Evolutionary conservation across 2,329 filamentous ascomycete genomes (phyloP), one percentile per base, ranked within the genome.

Genomic region (Pseudocercospora eumusae): DNA sequence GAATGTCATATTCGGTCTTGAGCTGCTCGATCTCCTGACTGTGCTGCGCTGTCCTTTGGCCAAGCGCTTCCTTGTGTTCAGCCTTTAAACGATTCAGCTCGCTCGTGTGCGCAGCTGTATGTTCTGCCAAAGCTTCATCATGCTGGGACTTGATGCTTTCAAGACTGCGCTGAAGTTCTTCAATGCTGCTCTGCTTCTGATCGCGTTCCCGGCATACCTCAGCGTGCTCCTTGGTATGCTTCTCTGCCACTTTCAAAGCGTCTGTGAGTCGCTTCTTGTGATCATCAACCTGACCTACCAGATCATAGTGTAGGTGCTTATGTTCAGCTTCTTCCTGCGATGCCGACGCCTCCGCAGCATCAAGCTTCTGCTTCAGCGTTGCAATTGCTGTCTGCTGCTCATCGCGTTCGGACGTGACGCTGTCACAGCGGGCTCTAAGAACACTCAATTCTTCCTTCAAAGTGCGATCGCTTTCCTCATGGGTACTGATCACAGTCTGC

Each of bases 401-500:
- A 13, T 68, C 57, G 23, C 56, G 52, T 13, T 70, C 64, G 13
- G 52, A 57, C 20, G 59, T 60, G 4, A 64, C 28, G 10, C 23
- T 53, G 13, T 66, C 58, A 44, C 65, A 50, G 20, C 61, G 62
- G 11, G 47, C 31, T 36, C 66, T 61, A 2, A 71, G 52, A 8
- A 58, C 57, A 6, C 66, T 56, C n/a, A 69, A 36, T 20, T 73
- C 59, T 20, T 68, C 59, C 27, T 66, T 59, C 21, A 63, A 33
- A 1, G 56, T 47, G 13, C 59, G 56, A 15, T 62, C 61, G 11
- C 54, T 57, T 6, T 56, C 60, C 15, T 49, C 54, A 31, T 64
- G 64, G 21, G 67, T 61, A 10, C 60, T 53, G 23, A 61, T 44
- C 2, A 63, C 45, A 10, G 59, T 54, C 27, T 67, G 64, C 13